Evolutionary conservation across 331 rosid species (phyloP).

Genomic region (Malus hybrid): DNA sequence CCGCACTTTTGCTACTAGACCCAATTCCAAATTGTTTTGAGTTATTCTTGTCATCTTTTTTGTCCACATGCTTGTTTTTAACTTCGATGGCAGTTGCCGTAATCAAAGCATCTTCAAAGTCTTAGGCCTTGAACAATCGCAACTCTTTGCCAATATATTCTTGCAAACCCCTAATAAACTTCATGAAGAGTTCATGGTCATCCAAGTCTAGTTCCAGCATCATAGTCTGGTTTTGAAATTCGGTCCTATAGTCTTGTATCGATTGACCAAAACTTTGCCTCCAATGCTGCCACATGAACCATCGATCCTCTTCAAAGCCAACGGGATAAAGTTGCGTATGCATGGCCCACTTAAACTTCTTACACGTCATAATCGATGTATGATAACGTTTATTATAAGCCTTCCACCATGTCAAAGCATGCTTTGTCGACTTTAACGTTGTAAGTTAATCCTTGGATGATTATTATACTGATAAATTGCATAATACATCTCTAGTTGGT

Average conservation of each 20-base stretch:
- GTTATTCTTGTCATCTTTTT: background rate
- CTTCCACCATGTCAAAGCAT: background rate
- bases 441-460: background rate
- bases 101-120: background rate
- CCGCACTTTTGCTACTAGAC: no score
- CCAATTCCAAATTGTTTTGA: background rate
- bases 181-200: background rate
- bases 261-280: background rate
- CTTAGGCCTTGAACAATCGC: background rate
- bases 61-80: background rate
- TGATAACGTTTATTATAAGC: background rate
- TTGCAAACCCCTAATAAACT: background rate
- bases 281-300: background rate
- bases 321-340: background rate
- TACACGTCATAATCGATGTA: background rate
- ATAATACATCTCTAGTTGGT: background rate
- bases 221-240: background rate
- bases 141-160: background rate
- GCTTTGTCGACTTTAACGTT: background rate
- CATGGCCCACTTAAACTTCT: background rate
- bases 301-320: background rate
- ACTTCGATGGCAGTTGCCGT: background rate
- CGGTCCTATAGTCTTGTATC: background rate
- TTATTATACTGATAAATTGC: no score
- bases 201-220: background rate